phyloP scores from a whole-genome alignment of 2,329 filamentous ascomycete species.

The Pseudopyrenochaeta lycopersici region DNA sequence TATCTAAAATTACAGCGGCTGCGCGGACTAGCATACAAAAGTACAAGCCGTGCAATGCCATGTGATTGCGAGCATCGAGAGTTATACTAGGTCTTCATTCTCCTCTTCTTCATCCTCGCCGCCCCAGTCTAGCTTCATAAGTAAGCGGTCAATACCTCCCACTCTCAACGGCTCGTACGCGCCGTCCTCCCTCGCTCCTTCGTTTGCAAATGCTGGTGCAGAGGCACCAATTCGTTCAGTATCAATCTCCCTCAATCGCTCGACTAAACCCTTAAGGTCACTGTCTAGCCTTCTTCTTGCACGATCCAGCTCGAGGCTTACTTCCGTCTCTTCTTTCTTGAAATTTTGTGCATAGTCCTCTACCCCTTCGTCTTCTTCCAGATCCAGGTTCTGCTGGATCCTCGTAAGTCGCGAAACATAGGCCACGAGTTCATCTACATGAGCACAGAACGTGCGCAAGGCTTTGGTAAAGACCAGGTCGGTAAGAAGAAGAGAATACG shows the following conservation, averaged over 20 bases:
- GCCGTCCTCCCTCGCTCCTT: slow-evolving; percentile 47
- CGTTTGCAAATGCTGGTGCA: slow-evolving; percentile 17
- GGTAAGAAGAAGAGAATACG: slow-evolving; percentile 72
- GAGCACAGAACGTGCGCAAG: slow-evolving; percentile 72
- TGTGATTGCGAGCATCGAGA: too few species aligned
- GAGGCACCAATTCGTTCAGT: slow-evolving; percentile 52
- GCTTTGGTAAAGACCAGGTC: slow-evolving; percentile 69
- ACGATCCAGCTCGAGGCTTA: slow-evolving; percentile 69
- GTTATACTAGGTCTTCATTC: slow-evolving; percentile 25
- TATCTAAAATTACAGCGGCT: too few species aligned
- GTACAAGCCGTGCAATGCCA: too few species aligned
- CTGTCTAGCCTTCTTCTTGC: slow-evolving; percentile 72
- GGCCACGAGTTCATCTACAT: slow-evolving; percentile 83
- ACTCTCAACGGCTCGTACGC: slow-evolving; percentile 76
- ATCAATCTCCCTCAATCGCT: slow-evolving; percentile 69
- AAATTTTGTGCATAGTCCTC: slow-evolving; percentile 64
- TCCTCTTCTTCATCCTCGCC: slow-evolving; percentile 39
- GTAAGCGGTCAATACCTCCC: slow-evolving; percentile 80
- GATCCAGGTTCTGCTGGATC: slow-evolving; percentile 80
- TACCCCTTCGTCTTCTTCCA: slow-evolving; percentile 83
- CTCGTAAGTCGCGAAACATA: slow-evolving; percentile 78
- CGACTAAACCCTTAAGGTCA: slow-evolving; percentile 70
- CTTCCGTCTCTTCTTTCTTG: slow-evolving; percentile 74
- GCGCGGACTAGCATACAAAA: too few species aligned
- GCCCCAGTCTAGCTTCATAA: slow-evolving; percentile 89